Conservation (phyloP, 164 flowering plant genomes). For the Stephania cephalantha region DNA sequence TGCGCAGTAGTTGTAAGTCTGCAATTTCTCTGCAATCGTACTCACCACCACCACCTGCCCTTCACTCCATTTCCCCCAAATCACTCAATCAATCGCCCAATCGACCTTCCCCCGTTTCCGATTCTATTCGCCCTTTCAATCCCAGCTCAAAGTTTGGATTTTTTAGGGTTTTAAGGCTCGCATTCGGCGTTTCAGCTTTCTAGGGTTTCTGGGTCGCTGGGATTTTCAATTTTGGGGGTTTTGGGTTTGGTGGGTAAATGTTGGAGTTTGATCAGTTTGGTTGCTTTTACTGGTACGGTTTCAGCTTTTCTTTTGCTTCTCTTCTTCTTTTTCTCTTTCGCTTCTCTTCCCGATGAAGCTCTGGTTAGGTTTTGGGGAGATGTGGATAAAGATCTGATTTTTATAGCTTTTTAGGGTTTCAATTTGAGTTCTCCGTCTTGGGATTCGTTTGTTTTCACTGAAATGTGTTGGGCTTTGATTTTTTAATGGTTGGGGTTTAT, state of each 20-base stretch:
- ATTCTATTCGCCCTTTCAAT: not conserved
- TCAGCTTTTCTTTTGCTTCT: constrained; percentile 3
- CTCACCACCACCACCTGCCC: not conserved
- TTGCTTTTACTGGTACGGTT: not conserved
- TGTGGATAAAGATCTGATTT: constrained; percentile 1
- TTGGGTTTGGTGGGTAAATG: not conserved
- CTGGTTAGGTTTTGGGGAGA: constrained; percentile 2
- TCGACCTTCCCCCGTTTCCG: not conserved
- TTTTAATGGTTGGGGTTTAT: not conserved
- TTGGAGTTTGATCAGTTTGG: not conserved
- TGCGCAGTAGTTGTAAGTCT: constrained; percentile 1
- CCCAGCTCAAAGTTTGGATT: not conserved
- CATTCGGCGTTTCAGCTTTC: too few species aligned
- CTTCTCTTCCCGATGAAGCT: constrained; percentile 11
- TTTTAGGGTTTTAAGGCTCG: not conserved
- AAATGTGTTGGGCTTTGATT: not conserved
- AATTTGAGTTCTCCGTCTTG: not conserved
- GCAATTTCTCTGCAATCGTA: not conserved
- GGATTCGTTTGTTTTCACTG: not conserved
- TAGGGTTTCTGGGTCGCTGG: not conserved
- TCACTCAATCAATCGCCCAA: not conserved
- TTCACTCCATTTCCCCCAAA: not conserved
- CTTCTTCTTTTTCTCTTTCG: not conserved
- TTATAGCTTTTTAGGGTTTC: not conserved
- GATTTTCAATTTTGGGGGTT: not conserved